phyloP scores from a whole-genome alignment of 192 early-diverging fungal genomes.

The Phycomyces nitens region DNA sequence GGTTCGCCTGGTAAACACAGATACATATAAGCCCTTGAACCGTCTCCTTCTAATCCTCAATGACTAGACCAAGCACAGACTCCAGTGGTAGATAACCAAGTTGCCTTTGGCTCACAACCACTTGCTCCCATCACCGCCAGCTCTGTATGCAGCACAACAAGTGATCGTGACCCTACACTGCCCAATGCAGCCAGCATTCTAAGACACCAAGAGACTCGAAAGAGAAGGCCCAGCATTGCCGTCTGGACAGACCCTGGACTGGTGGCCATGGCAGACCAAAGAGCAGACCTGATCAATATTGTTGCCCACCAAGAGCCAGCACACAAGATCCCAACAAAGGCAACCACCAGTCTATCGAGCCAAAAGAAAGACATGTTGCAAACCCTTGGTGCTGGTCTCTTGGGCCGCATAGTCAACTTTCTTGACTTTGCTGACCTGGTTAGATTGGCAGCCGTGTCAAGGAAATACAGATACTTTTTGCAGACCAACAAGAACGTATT shows the following conservation, averaged over 20 bases:
- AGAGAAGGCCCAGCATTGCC: slow-evolving; percentile 66
- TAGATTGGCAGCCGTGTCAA: neutral
- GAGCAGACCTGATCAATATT: neutral
- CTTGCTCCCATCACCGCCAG: slow-evolving; percentile 11
- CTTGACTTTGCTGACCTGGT: slow-evolving; percentile 2
- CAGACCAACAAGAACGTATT: slow-evolving; percentile 32
- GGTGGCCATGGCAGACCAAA: slow-evolving; percentile 57
- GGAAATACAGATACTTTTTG: neutral
- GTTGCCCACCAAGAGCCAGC: neutral
- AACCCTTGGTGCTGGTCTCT: neutral
- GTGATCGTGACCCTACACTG: slow-evolving; percentile 34
- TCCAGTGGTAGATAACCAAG: no score
- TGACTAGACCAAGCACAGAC: no score
- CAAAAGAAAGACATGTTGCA: no score
- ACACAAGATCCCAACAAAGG: no score
- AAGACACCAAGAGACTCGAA: slow-evolving; percentile 30
- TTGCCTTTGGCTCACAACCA: no score
- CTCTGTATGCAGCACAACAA: slow-evolving; percentile 26
- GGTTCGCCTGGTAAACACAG: no score
- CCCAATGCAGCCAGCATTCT: slow-evolving; percentile 34
- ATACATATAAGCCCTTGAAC: no score
- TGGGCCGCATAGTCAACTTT: neutral
- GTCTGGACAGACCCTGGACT: slow-evolving; percentile 76
- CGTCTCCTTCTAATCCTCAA: no score
- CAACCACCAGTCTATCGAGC: no score